Conservation (phyloP, 306 rosid species). For the Lagenaria siceraria region DNA sequence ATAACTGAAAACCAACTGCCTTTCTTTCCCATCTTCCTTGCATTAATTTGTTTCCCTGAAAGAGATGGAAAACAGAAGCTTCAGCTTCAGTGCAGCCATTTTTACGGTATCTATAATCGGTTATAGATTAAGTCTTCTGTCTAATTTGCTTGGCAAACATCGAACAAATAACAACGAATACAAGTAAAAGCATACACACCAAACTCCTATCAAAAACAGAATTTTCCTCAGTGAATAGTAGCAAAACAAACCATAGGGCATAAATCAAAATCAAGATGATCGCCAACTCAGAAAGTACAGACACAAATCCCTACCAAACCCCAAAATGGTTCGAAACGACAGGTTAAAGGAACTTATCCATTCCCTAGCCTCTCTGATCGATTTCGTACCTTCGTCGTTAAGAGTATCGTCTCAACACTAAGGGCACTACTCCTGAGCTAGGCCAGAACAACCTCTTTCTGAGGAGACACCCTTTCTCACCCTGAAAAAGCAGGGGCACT, state of each 20-base stretch:
- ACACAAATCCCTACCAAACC: slow-evolving; percentile 2
- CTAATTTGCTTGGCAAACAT: background rate
- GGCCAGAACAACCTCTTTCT: background rate
- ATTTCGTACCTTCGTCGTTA: background rate
- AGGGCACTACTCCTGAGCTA: background rate
- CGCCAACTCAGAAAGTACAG: background rate
- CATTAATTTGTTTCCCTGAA: slow-evolving; percentile 38
- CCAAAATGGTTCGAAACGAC: background rate
- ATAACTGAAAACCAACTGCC: slow-evolving; percentile 90
- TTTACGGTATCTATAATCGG: background rate
- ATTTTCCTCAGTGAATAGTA: background rate
- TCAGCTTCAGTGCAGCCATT: background rate
- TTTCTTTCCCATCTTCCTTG: slow-evolving; percentile 72
- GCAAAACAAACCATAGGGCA: background rate
- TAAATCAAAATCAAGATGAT: background rate
- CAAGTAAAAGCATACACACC: background rate
- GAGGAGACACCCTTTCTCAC: background rate
- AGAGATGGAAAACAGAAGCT: background rate
- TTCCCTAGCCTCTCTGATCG: background rate
- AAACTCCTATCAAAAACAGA: background rate
- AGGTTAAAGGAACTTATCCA: background rate
- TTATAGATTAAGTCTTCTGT: background rate
- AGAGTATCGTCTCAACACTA: background rate
- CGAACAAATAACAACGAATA: background rate
- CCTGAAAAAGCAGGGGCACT: background rate